These are phyloP conservation scores for Magnaporthiopsis poae DNA, from an alignment of 2,329 filamentous ascomycete species.

Conservation along the genomic window DNA sequence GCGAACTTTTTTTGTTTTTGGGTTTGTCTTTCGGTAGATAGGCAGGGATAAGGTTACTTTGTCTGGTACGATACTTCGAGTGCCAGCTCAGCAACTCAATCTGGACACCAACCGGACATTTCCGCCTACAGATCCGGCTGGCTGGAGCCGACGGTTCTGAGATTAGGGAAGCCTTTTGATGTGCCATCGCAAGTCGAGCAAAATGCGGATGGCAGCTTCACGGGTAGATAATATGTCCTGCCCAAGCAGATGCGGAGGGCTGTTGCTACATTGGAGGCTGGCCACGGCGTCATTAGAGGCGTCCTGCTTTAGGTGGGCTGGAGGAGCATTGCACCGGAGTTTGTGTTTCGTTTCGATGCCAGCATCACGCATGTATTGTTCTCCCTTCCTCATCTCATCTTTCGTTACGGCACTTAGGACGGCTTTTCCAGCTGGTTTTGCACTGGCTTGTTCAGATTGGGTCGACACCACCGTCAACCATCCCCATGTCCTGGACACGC, in stretches of 20 bases:
- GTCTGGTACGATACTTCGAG: not conserved
- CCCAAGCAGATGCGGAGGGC: not conserved
- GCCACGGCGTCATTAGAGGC: not conserved
- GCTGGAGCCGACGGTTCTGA: not conserved
- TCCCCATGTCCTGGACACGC: not conserved
- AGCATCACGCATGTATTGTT: not conserved
- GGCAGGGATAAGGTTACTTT: not conserved
- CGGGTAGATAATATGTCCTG: not conserved
- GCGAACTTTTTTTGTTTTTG: not conserved
- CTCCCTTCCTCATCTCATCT: constrained; percentile 14
- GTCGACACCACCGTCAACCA: constrained; percentile 2
- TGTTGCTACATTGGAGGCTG: not conserved
- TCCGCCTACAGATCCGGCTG: not conserved
- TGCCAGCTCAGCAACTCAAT: not conserved
- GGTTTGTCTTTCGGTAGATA: not conserved
- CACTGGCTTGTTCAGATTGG: constrained; percentile 3
- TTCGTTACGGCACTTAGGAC: constrained; percentile 11
- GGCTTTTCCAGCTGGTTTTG: not conserved
- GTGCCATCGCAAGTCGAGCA: not conserved
- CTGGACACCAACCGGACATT: not conserved
- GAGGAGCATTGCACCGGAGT: not conserved
- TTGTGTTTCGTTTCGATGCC: constrained; percentile 10
- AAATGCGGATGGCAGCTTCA: not conserved
- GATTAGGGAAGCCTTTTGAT: not conserved
- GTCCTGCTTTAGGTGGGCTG: not conserved